Evolutionary conservation across 495 filamentous ascomycete species (phyloP).

Genomic region (Talaromyces wortmannii): DNA sequence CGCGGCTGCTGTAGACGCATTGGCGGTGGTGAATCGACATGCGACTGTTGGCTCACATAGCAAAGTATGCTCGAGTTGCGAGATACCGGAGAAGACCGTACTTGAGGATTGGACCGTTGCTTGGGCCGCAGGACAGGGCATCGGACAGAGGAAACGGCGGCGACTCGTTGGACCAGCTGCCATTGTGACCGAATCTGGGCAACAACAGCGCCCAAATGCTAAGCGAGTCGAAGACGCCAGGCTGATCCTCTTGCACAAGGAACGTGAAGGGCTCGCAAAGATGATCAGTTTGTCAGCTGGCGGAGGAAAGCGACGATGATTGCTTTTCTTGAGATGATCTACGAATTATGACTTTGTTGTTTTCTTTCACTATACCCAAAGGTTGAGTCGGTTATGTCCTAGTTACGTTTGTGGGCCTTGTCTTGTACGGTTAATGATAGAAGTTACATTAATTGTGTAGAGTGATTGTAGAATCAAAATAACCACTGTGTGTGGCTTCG

Average conservation of each 20-base stretch:
- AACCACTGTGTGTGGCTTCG: too few relatives aligned
- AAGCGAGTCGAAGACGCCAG: constrained; percentile 39
- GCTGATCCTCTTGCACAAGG: constrained; percentile 35
- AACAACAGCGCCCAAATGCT: constrained; percentile 18
- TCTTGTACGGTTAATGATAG: too few relatives aligned
- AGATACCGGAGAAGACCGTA: constrained; percentile 15
- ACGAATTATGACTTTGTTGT: constrained; percentile 2
- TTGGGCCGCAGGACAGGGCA: constrained; percentile 24
- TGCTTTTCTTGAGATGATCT: neutral
- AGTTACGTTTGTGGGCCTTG: too few relatives aligned
- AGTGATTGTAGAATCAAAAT: too few relatives aligned
- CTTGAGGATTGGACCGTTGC: constrained; percentile 38
- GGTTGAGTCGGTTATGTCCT: neutral
- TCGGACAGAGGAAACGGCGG: constrained; percentile 23
- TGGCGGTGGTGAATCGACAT: constrained; percentile 19
- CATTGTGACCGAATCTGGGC: constrained; percentile 7
- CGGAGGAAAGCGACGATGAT: constrained; percentile 22
- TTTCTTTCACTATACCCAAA: constrained; percentile 2
- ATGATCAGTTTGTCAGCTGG: constrained; percentile 26
- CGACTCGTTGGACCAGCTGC: constrained; percentile 19
- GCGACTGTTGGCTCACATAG: constrained; percentile 31
- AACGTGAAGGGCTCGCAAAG: constrained; percentile 32
- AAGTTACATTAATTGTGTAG: too few relatives aligned
- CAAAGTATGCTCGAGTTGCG: constrained; percentile 32
- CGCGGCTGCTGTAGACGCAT: constrained; percentile 24